These are phyloP conservation scores for Xylaria castorea DNA, from an alignment of 495 filamentous ascomycete genomes.

Conservation along the genomic window DNA sequence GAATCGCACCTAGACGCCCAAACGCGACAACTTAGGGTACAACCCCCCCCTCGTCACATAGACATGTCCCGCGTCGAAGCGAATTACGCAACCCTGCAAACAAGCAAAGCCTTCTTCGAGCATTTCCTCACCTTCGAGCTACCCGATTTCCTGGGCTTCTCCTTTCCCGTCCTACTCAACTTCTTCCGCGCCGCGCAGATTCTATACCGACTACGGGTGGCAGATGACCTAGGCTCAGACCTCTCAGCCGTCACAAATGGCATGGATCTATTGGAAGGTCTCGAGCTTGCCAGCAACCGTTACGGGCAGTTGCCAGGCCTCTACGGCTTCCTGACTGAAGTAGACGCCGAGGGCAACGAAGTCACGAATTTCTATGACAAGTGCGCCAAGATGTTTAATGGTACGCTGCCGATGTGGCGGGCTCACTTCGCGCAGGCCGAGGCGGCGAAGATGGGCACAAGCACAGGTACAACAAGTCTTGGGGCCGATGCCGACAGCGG, in stretches of 20 bases:
- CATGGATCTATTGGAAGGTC: constrained; percentile 29
- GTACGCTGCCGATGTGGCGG: constrained; percentile 33
- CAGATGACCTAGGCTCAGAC: constrained; percentile 38
- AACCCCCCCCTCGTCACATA: not conserved
- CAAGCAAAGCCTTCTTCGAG: constrained; percentile 33
- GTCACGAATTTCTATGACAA: constrained; percentile 33
- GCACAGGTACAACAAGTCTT: not conserved
- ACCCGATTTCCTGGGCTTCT: constrained; percentile 28
- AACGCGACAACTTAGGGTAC: not conserved
- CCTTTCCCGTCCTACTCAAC: constrained; percentile 35
- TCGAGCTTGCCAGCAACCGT: constrained; percentile 27
- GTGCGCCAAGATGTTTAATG: constrained; percentile 28
- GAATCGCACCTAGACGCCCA: not conserved
- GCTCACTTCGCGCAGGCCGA: constrained; percentile 31
- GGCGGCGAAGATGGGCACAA: constrained; percentile 12
- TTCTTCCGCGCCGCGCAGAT: constrained; percentile 36
- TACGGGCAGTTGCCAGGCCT: constrained; percentile 29
- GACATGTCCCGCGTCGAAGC: constrained; percentile 36
- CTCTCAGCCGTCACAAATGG: constrained; percentile 15
- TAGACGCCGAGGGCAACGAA: constrained; percentile 27
- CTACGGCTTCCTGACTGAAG: constrained; percentile 32
- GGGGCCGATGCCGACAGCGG: not conserved
- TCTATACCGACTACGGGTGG: constrained; percentile 36
- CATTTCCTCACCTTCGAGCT: constrained; percentile 36
- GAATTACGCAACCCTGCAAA: constrained; percentile 32